Base-by-base conservation (phyloP, 2,329 filamentous ascomycete species). In the Diaporthe sp. region DNA sequence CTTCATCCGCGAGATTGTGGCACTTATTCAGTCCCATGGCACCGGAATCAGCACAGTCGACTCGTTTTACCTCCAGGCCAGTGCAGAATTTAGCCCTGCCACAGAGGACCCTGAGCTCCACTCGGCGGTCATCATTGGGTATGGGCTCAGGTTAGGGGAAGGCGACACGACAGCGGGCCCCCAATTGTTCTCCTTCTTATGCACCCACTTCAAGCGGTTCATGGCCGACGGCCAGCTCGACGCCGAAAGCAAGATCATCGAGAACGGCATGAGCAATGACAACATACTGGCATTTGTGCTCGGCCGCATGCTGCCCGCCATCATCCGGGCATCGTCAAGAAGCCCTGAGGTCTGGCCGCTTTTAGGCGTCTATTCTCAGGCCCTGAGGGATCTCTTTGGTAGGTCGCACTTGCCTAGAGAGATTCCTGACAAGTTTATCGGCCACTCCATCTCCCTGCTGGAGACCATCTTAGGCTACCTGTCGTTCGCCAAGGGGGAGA, bases 141-240 rank as follows among this genome's bases (percentile, higher is more conserved):
- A 90, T 78, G 90, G 88, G 1, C 81, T 91, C 42, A 86, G 87
- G 53, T 81, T 92, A 22, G 83, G 84, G 51, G 89, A 91, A 75
- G 87, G 85, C 2, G 89, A 91, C 71, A 77, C 80, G 2, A 85
- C 83, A 39, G 86, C 86, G 5, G 81, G 81, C 8, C 84, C 86
- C 25, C 85, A 87, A 70, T 83, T 91, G 4, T 92, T 91, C 78
- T 88, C 88, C 79, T 89, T 90, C 73, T 82, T 92, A 2, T 88
- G 87, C 78, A 88, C 88, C 77, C 90, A 88, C 79, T 90, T 90
- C 79, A 90, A 90, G 78, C 81, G 87, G 70, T 87, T 88, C 0
- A 79, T 91, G 3, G 84, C 85, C 56, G 87, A 87, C 73, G 83
- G 86, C 72, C 85, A 83, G 68, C 82, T 91, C n/a, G 78, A 78